Evolutionary conservation across 148 eudicot species (phyloP), one percentile per base, ranked within the genome.

Genomic region (Mesembryanthemum crystallinum): DNA sequence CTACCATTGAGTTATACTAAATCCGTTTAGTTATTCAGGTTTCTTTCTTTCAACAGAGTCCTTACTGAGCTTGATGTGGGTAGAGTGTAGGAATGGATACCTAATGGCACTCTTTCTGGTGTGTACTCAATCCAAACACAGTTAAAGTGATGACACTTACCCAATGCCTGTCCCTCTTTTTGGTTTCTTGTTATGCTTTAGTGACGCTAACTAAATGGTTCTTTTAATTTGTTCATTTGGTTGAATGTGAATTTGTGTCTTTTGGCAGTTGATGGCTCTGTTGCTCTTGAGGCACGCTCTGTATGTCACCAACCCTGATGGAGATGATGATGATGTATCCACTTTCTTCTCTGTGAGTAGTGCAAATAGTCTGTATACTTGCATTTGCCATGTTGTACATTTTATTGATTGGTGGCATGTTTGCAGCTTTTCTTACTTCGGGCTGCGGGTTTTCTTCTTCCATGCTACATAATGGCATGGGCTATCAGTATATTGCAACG

Each of bases 381-480:
- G 28, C 62, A 62, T 79, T 77, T 51, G 23, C 57, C 67, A 69
- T 12, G 49, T 51, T 55, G 35, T 27, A 55, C 65, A 61, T 60
- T 72, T 54, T 69, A 32, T 47, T 66, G 47, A 74, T 14, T 35
- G 42, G 75, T 71, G 80, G 51, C 30, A 39, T 29, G 52, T 80
- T 77, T 61, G 70, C 88, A 92, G 97, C 89, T 88, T 78, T 90
- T 92, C 86, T 82, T 92, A 84, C 88, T 92, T 59, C 87, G 92
- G 62, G 91, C 87, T 71, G 92, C 89, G 84, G 92, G 92, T 30
- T 92, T 92, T 81, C 91, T 92, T 82, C 86, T 92, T 67, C 95
- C 97, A 10, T 92, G 97, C 81, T 92, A 92, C 84, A 83, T 92
- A 67, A 87, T 92, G 91, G 89, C 88, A 42, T 92, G 97, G 95